phyloP scores from a whole-genome alignment of 1,139 yeast genomes.

The Taiozyma sp. region DNA sequence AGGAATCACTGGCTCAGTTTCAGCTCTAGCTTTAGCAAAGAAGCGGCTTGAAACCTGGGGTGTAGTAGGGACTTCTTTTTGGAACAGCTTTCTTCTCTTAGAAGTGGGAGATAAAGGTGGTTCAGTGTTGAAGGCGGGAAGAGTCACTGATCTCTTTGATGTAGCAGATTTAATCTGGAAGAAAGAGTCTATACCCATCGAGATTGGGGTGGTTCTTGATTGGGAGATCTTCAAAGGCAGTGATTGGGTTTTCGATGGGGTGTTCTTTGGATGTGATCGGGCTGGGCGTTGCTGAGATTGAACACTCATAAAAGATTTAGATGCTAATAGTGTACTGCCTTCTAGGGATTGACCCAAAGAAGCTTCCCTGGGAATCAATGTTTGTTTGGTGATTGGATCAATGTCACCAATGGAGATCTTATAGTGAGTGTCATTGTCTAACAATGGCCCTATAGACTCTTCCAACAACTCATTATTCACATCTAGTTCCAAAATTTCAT shows the following conservation, averaged over 20 bases:
- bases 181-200: background rate
- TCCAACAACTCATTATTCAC: constrained; percentile 33
- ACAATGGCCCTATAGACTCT: constrained; percentile 57
- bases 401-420: constrained; percentile 59
- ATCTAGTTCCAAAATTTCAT: constrained; percentile 43
- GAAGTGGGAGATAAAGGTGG: constrained; percentile 20
- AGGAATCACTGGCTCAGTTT: background rate
- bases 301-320: background rate
- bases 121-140: background rate
- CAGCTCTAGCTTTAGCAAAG: background rate
- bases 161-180: background rate
- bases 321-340: background rate
- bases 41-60: background rate
- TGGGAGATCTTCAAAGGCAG: background rate
- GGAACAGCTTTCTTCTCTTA: constrained; percentile 16
- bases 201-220: background rate
- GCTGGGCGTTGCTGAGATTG: background rate
- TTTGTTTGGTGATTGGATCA: constrained; percentile 56
- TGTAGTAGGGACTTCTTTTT: background rate
- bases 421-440: constrained; percentile 41
- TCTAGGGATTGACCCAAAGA: background rate
- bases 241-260: background rate
- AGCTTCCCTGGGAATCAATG: constrained; percentile 34
- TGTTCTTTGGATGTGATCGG: background rate
- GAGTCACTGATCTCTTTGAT: background rate